Conservation (phyloP, 2,329 filamentous ascomycete genomes). For the Neopestalotiopsis clavispora region DNA sequence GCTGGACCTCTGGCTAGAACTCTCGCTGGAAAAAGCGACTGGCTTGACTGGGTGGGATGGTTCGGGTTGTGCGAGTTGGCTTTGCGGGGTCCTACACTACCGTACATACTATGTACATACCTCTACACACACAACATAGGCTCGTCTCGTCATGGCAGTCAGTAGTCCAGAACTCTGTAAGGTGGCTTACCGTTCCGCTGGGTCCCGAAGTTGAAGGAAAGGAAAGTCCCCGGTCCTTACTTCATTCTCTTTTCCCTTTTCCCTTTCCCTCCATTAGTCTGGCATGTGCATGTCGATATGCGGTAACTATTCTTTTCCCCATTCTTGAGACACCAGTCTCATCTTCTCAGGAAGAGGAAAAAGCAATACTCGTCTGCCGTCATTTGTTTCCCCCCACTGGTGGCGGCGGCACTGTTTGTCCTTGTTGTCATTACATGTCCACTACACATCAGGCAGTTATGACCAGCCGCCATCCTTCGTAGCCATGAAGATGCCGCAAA, state of each 20-base stretch:
- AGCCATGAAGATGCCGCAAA: constrained; percentile 11
- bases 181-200: not conserved
- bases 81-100: not conserved
- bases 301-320: not conserved
- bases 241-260: not conserved
- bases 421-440: not conserved
- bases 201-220: not conserved
- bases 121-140: not conserved
- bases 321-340: not conserved
- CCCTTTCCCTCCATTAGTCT: not conserved
- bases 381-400: not conserved
- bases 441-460: constrained; percentile 4
- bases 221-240: not conserved
- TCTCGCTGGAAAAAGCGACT: not conserved
- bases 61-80: too few species aligned
- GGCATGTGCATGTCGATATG: not conserved
- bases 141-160: constrained; percentile 3
- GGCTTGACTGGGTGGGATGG: not conserved
- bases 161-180: constrained; percentile 1
- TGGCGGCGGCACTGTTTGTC: not conserved
- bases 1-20: not conserved
- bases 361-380: not conserved
- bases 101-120: too few species aligned
- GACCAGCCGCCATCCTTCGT: not conserved
- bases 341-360: not conserved